These are phyloP conservation scores for Suhomyces bolitotheri DNA, from an alignment of 1,139 yeast genomes.

Conservation along the genomic window DNA sequence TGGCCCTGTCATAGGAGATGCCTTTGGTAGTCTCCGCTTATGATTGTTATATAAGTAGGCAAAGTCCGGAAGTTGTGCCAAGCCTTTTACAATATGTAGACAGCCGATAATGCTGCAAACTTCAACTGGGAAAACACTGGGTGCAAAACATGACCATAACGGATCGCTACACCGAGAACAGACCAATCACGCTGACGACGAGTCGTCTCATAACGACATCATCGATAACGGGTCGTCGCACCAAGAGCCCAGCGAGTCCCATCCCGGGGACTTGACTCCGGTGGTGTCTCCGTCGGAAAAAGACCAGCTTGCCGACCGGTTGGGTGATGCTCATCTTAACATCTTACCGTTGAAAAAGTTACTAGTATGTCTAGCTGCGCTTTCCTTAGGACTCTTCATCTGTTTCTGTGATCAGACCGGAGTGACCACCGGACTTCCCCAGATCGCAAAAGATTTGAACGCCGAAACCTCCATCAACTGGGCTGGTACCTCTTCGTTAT, in stretches of 20 bases:
- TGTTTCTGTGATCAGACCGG: conserved; percentile 47
- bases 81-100: conserved; percentile 3
- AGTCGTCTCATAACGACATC: background rate
- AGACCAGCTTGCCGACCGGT: conserved; percentile 20
- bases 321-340: conserved; percentile 33
- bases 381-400: conserved; percentile 29
- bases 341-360: conserved; percentile 27
- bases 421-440: conserved; percentile 40
- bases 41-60: too few relatives aligned
- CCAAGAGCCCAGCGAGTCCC: background rate
- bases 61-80: too few relatives aligned
- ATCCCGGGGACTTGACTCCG: conserved; percentile 1
- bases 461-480: conserved; percentile 46
- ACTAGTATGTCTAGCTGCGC: conserved; percentile 26
- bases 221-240: background rate
- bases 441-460: conserved; percentile 36
- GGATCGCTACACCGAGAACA: conserved; percentile 1
- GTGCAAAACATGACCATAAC: conserved; percentile 1
- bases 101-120: background rate
- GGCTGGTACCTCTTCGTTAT: conserved; percentile 53
- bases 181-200: background rate
- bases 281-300: conserved; percentile 6
- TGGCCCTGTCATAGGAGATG: too few relatives aligned
- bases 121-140: background rate
- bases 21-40: too few relatives aligned